A percentile compares a stretch with the other conserved stretches of the same genome.
These are phyloP conservation scores for Dactylellina drechsleri DNA, from an alignment of 2,329 filamentous ascomycete genomes.

Conservation along the genomic window DNA sequence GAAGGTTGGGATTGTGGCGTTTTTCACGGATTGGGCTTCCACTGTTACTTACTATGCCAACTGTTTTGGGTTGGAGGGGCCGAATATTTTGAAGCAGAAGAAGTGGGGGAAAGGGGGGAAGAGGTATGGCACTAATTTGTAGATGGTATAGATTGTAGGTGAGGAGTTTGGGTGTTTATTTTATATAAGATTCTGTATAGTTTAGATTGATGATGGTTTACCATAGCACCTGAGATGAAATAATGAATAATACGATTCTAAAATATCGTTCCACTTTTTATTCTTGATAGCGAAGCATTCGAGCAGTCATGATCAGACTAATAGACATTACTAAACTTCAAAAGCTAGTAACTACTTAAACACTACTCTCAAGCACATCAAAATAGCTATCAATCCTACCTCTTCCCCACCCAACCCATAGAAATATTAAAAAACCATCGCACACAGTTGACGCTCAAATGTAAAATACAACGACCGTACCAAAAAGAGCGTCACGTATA, in stretches of 20 bases:
- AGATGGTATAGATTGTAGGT: background rate
- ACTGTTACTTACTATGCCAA: slow-evolving; percentile 78
- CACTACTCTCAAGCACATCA: no score
- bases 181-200: no score
- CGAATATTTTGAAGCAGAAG: slow-evolving; percentile 50
- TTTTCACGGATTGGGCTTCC: slow-evolving; percentile 77
- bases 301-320: no score
- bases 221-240: no score
- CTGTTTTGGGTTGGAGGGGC: slow-evolving; percentile 66
- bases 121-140: slow-evolving; percentile 24
- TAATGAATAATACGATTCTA: no score
- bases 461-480: slow-evolving; percentile 26
- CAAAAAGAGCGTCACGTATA: background rate
- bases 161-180: background rate
- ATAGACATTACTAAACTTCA: no score
- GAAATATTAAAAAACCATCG: background rate
- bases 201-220: no score
- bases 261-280: no score
- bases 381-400: no score
- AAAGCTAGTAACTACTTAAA: no score
- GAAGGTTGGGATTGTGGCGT: slow-evolving; percentile 70
- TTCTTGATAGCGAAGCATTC: no score
- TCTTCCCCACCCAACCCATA: no score
- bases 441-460: background rate
- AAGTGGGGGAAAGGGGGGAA: slow-evolving; percentile 49